Conservation (phyloP, 2,329 filamentous ascomycete genomes). For the Colletotrichum sp. region DNA sequence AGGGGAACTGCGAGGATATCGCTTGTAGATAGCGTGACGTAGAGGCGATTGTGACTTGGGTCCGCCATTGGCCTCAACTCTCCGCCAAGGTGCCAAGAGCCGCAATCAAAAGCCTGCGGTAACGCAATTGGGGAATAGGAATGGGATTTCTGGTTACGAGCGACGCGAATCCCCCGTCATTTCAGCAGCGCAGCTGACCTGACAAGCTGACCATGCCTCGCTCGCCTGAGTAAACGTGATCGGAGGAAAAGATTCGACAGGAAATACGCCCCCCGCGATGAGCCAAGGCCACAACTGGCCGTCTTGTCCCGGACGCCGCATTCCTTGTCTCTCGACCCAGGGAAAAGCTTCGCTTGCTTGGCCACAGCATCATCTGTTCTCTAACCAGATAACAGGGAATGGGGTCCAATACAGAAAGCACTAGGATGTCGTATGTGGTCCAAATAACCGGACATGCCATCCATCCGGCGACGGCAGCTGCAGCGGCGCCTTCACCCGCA, state of each 20-base stretch:
- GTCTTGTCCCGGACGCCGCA: neutral
- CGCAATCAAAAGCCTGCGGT: neutral
- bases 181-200: neutral
- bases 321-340: neutral
- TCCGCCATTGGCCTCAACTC: neutral
- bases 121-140: constrained; percentile 13
- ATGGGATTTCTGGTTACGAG: neutral
- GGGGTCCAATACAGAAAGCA: neutral
- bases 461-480: constrained; percentile 7
- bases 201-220: neutral
- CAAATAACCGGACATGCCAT: neutral
- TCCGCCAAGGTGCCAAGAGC: constrained; percentile 14
- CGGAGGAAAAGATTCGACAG: neutral
- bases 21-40: neutral
- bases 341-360: constrained; percentile 18
- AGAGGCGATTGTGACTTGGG: neutral
- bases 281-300: neutral
- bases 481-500: constrained; percentile 9
- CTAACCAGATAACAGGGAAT: neutral
- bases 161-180: neutral
- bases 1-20: neutral
- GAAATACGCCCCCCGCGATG: neutral
- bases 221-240: neutral
- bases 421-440: neutral
- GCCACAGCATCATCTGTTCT: neutral